Evolutionary conservation across 2,329 filamentous ascomycete genomes (phyloP), one percentile per base, ranked within the genome.

Genomic region (Harringtonia aguacate): DNA sequence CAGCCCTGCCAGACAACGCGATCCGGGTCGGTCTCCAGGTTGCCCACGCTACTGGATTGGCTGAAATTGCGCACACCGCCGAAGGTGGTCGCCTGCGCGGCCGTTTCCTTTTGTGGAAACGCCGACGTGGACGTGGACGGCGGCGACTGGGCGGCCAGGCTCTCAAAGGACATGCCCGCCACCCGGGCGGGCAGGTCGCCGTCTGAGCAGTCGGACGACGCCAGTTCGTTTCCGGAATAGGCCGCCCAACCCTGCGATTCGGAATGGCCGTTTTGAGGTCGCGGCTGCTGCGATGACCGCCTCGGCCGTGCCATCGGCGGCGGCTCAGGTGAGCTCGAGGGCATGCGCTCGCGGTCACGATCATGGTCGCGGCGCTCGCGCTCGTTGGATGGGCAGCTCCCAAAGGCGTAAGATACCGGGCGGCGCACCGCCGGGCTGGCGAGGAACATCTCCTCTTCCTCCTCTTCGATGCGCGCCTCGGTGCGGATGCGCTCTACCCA

Each of bases 1-100:
- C 87, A 89, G 41, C 90, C 89, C 58, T 97, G 88, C 75, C 86
- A 95, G 36, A 97, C 76, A n/a, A 97, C 83, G 22, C 89, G 82
- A 59, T 95, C 89, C 1, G 83, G 80, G 50, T 92, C 86, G 1
- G 21, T 47, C 44, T 73, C 68, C 44, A 82, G 72, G 34, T 69
- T 53, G 28, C 41, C 42, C 51, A 68, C 61, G 42, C 70, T 77
- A 53, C 80, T 83, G 41, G 73, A 61, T 55, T 86, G 81, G 58
- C 77, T 84, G 9, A 68, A 58, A 43, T 81, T 84, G 15, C 45
- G 46, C 4, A 12, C 17, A 9, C 20, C 18, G 17, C 33, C 27
- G 29, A 29, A 9, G 12, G 22, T 2, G 12, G n/a, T n/a, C n/a
- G 34, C 18, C 17, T 22, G 34, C 10, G 22, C 33, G 14, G 3